phyloP scores from a whole-genome alignment of 2,329 filamentous ascomycete genomes.

The Pseudogymnoascus verrucosus region DNA sequence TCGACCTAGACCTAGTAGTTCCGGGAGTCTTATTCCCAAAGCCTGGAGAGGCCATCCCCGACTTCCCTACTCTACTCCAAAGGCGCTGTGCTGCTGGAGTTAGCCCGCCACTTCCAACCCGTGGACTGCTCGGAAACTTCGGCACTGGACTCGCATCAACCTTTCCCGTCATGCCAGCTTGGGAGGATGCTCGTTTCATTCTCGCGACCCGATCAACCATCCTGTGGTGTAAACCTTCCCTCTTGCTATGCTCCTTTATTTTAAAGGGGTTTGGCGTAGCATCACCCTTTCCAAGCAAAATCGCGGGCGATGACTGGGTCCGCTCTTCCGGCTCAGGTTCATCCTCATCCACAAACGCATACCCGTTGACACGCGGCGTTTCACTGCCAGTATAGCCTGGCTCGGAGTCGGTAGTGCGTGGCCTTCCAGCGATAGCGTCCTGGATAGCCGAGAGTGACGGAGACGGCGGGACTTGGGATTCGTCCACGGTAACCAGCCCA shows the following conservation, averaged over 20 bases:
- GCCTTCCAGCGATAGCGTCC: conserved; percentile 72
- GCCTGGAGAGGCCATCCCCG: conserved; percentile 22
- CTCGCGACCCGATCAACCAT: conserved; percentile 78
- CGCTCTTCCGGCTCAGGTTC: conserved; percentile 46
- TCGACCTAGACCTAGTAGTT: conserved; percentile 20
- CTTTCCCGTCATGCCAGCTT: conserved; percentile 52
- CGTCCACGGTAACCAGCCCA: conserved; percentile 31
- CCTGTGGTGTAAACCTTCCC: conserved; percentile 75
- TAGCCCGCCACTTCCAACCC: conserved; percentile 43
- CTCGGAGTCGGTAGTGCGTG: conserved; percentile 55
- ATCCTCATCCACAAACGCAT: conserved; percentile 79
- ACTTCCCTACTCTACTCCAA: conserved; percentile 51
- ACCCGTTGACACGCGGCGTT: conserved; percentile 87
- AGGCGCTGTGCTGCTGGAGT: conserved; percentile 69
- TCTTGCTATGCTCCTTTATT: conserved; percentile 62
- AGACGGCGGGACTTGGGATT: conserved; percentile 54
- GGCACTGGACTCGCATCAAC: conserved; percentile 56
- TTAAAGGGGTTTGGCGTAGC: conserved; percentile 72
- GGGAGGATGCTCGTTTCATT: conserved; percentile 57
- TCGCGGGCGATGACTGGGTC: conserved; percentile 31
- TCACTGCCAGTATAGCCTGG: conserved; percentile 52
- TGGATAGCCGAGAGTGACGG: conserved; percentile 78
- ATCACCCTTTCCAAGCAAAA: conserved; percentile 52
- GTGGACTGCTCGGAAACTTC: conserved; percentile 59
- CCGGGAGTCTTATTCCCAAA: conserved; percentile 24